Conservation (phyloP, 306 rosid species). For the Potentilla sterilis region DNA sequence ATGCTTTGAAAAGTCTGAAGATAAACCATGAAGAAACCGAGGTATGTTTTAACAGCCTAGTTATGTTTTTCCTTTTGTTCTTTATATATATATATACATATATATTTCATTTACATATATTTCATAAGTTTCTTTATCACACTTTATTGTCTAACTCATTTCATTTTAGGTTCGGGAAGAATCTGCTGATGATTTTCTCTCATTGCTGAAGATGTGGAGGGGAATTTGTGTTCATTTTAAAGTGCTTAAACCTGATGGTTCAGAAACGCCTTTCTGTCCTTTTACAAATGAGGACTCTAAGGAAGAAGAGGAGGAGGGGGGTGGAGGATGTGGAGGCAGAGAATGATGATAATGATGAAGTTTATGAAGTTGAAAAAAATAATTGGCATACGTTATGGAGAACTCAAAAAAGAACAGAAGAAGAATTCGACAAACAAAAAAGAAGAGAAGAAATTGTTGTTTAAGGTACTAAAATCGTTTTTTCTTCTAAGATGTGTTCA, state of each 20-base stretch:
- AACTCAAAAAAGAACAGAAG: too few species aligned
- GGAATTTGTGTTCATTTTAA: constrained; percentile 46
- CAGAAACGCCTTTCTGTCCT: neutral
- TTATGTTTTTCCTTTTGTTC: too few species aligned
- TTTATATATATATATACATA: too few species aligned
- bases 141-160: neutral
- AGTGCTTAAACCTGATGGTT: constrained; percentile 34
- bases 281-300: neutral
- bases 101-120: neutral
- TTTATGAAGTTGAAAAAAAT: too few species aligned
- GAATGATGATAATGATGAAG: constrained; percentile 29
- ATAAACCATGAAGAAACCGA: too few species aligned
- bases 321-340: constrained; percentile 34
- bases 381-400: too few species aligned
- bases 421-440: too few species aligned
- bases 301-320: constrained; percentile 1
- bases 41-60: too few species aligned
- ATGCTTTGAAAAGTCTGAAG: too few species aligned
- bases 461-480: too few species aligned
- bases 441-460: too few species aligned
- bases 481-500: too few species aligned
- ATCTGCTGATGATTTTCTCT: constrained; percentile 62
- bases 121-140: neutral
- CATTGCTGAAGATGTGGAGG: constrained; percentile 63
- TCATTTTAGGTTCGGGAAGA: constrained; percentile 72